Percentiles rank a stretch among this genome's conserved stretches.
Conservation (phyloP, 2,329 filamentous ascomycete genomes). For the Emergomyces pasteurianus region DNA sequence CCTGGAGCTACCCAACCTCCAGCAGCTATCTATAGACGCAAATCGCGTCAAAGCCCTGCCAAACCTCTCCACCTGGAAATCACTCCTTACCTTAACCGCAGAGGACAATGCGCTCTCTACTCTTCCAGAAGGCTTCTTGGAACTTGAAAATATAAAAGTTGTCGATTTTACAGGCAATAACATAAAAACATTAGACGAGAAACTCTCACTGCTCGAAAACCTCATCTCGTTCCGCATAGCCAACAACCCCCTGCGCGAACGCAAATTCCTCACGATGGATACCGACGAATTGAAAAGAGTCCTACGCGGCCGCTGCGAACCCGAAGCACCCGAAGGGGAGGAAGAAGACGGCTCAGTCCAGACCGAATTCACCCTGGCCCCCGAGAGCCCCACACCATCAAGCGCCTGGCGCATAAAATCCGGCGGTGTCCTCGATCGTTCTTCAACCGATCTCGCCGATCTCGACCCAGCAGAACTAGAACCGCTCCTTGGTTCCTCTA, state of each 20-base stretch:
- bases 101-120: constrained; percentile 69
- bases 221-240: constrained; percentile 64
- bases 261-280: constrained; percentile 68
- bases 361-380: constrained; percentile 30
- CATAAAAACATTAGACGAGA: constrained; percentile 61
- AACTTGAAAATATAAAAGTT: constrained; percentile 55
- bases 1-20: constrained; percentile 58
- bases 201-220: constrained; percentile 66
- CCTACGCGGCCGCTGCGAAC: constrained; percentile 53
- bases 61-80: constrained; percentile 60
- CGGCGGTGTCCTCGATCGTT: constrained; percentile 51
- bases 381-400: constrained; percentile 31
- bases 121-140: constrained; percentile 65
- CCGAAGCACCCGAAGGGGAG: constrained; percentile 26
- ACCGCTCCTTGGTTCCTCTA: constrained; percentile 29
- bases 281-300: constrained; percentile 72
- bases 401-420: constrained; percentile 27
- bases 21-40: constrained; percentile 62
- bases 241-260: constrained; percentile 84
- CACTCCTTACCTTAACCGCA: constrained; percentile 59
- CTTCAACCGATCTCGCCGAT: constrained; percentile 50
- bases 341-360: constrained; percentile 29
- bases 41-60: constrained; percentile 68
- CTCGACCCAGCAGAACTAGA: constrained; percentile 39
- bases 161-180: constrained; percentile 81